Percentiles rank a stretch among this genome's conserved stretches.
These are phyloP conservation scores for Cardamine occulta DNA, from an alignment of 345 rosid genomes.

Conservation along the genomic window DNA sequence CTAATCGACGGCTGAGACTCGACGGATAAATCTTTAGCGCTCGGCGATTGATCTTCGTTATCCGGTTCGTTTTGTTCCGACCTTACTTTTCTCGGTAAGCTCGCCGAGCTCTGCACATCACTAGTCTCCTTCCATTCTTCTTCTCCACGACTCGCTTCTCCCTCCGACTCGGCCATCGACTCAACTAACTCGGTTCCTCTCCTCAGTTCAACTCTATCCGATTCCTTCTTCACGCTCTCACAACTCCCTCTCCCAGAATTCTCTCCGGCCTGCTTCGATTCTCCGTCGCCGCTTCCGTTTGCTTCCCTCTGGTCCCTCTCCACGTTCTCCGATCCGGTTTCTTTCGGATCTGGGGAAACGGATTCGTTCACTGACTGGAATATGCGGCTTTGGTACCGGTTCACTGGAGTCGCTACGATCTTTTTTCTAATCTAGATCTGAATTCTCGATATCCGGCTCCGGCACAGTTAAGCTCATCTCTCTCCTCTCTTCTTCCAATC, in stretches of 20 bases:
- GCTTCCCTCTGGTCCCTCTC: slow-evolving; percentile 21
- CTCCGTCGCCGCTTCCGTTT: background rate
- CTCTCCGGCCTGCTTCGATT: slow-evolving; percentile 29
- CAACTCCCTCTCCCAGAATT: slow-evolving; percentile 50
- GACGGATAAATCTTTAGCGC: slow-evolving; percentile 1
- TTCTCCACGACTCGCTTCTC: slow-evolving; percentile 6
- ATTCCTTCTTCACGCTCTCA: slow-evolving; percentile 43
- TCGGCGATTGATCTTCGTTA: slow-evolving; percentile 46
- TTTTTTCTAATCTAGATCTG: slow-evolving; percentile 50
- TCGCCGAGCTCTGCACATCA: slow-evolving; percentile 68
- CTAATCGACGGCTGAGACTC: slow-evolving; percentile 59
- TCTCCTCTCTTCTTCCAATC: slow-evolving; percentile 60
- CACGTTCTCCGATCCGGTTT: slow-evolving; percentile 34
- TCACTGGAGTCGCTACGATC: background rate
- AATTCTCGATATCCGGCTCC: slow-evolving; percentile 29
- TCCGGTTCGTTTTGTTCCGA: slow-evolving; percentile 36
- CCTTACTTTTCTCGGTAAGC: slow-evolving; percentile 45
- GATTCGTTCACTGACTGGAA: background rate
- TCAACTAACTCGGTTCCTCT: slow-evolving; percentile 33
- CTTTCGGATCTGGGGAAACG: slow-evolving; percentile 53
- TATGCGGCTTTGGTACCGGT: background rate
- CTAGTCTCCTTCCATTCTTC: slow-evolving; percentile 41
- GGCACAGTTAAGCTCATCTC: slow-evolving; percentile 42
- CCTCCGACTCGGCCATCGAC: slow-evolving; percentile 44
- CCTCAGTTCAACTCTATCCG: slow-evolving; percentile 33